These are phyloP conservation scores for Ustilago crameri DNA, from an alignment of 1,284 basidiomycete species.

Conservation along the genomic window DNA sequence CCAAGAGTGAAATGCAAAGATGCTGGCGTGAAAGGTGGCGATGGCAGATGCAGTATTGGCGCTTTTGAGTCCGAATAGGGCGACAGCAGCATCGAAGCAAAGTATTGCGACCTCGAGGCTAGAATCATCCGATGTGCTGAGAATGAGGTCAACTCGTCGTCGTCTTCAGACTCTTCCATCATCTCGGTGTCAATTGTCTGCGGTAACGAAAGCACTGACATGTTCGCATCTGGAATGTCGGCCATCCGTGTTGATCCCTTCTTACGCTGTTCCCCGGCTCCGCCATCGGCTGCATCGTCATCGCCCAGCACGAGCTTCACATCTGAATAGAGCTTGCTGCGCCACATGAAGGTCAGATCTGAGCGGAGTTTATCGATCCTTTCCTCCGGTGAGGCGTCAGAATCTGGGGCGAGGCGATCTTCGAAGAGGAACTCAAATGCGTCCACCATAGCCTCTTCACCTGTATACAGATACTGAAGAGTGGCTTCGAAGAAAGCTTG, in stretches of 20 bases:
- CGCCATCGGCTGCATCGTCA: conserved; percentile 14
- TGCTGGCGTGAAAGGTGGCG: conserved; percentile 91
- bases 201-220: conserved; percentile 47
- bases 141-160: conserved; percentile 71
- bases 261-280: neutral
- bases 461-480: conserved; percentile 61
- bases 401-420: conserved; percentile 42
- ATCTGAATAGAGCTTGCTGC: conserved; percentile 62
- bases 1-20: conserved; percentile 94
- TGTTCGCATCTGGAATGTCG: conserved; percentile 54
- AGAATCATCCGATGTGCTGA: conserved; percentile 92
- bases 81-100: conserved; percentile 77
- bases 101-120: conserved; percentile 87
- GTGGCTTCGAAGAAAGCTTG: conserved; percentile 57
- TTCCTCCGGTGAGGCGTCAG: conserved; percentile 75
- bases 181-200: conserved; percentile 42
- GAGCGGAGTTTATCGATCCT: conserved; percentile 83
- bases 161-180: conserved; percentile 40
- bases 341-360: conserved; percentile 64
- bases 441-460: conserved; percentile 56
- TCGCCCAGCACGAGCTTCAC: conserved; percentile 55
- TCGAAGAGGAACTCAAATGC: conserved; percentile 60
- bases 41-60: conserved; percentile 48
- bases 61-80: conserved; percentile 72
- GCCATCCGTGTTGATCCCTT: conserved; percentile 12